A percentile compares a stretch with the other conserved stretches of the same genome.
phyloP scores from a whole-genome alignment of 2,329 filamentous ascomycete species.

The Botrytis hyacinthi region DNA sequence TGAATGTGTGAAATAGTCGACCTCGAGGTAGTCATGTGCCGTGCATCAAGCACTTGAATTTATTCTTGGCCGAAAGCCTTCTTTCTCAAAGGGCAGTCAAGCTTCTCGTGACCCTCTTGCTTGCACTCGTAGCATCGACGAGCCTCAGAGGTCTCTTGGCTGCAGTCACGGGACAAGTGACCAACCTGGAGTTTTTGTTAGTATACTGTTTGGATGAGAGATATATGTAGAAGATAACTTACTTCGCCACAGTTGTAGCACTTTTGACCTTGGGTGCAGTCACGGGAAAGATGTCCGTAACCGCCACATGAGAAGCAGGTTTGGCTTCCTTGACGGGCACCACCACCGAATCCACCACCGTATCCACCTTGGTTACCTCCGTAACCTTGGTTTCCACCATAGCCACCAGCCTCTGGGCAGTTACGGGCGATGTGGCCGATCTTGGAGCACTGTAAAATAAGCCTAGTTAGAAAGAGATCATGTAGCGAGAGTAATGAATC shows the following conservation, averaged over 20 bases:
- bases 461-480: conserved; percentile 17
- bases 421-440: conserved; percentile 94
- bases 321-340: conserved; percentile 61
- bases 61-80: conserved; percentile 39
- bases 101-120: conserved; percentile 66
- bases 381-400: conserved; percentile 39
- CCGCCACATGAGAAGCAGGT: conserved; percentile 99
- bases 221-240: conserved; percentile 55
- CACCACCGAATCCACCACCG: conserved; percentile 43
- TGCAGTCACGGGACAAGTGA: conserved; percentile 69
- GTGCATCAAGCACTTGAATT: conserved; percentile 49
- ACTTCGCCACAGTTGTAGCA: conserved; percentile 99
- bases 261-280: conserved; percentile 98
- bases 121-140: conserved; percentile 98
- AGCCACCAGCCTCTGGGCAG: conserved; percentile 63
- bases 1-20: conserved; percentile 31
- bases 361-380: conserved; percentile 41
- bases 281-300: conserved; percentile 91
- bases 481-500: conserved; percentile 7
- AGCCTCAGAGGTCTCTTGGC: conserved; percentile 84
- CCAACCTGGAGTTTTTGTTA: conserved; percentile 12
- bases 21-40: conserved; percentile 32
- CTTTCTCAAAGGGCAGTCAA: conserved; percentile 66
- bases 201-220: neutral
- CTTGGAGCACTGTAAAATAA: conserved; percentile 71